Evolutionary conservation across 208 protist genomes (phyloP).

Genomic region (Perkinsela sp.): DNA sequence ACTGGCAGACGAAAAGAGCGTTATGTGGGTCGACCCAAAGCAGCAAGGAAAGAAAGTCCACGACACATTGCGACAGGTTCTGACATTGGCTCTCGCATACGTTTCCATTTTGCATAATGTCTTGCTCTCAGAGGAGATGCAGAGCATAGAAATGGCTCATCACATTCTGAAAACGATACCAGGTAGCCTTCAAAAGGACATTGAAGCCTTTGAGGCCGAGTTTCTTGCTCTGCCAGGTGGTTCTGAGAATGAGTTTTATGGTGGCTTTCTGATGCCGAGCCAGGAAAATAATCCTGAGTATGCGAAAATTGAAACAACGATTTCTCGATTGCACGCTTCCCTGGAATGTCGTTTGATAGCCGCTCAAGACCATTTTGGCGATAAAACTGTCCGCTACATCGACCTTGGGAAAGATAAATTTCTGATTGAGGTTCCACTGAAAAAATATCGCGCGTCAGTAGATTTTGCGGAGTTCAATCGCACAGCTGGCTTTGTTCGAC

Average conservation of each 20-base stretch:
- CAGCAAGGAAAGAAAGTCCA: conserved; percentile 48
- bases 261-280: conserved; percentile 23
- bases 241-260: conserved; percentile 2
- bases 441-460: conserved; percentile 2
- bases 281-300: conserved; percentile 19
- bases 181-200: conserved; percentile 4
- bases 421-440: conserved; percentile 32
- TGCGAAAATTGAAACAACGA: conserved; percentile 18
- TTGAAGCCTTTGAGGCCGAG: conserved; percentile 14
- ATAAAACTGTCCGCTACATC: conserved; percentile 12
- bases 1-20: conserved; percentile 7
- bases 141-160: neutral
- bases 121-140: neutral
- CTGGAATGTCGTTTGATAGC: conserved; percentile 11
- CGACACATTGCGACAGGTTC: conserved; percentile 21
- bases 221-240: conserved; percentile 25
- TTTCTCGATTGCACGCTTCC: conserved; percentile 19
- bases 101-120: conserved; percentile 3
- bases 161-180: conserved; percentile 9
- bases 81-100: conserved; percentile 28
- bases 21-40: conserved; percentile 49
- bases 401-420: conserved; percentile 52
- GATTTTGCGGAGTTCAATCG: conserved; percentile 1
- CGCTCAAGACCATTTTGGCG: conserved; percentile 14
- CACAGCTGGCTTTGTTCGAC: neutral